Evolutionary conservation across 495 filamentous ascomycete species (phyloP), one percentile per base, ranked within the genome.

Genomic region (Aspergillus affinis): DNA sequence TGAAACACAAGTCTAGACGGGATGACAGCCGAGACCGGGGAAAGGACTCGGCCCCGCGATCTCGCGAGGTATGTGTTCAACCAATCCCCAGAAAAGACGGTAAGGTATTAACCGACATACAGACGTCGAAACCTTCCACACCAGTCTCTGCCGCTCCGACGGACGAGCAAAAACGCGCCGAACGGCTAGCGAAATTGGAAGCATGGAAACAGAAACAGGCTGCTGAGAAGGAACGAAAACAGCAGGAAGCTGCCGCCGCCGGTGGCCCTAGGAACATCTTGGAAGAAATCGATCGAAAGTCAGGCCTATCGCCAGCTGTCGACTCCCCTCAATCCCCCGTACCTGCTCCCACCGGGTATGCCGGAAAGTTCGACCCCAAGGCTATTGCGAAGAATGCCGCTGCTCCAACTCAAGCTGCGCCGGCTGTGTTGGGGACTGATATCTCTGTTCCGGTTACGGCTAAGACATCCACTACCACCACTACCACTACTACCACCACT

Each of bases 141-240:
- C 78, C 88, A 59, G 75, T 79, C 44, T 69, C 81, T 53, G 66
- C 82, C 55, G 74, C 78, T 30, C 84, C 84, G 65, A 84, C 88
- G 18, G 91, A 93, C 60, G 89, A 89, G 56, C 88, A 94, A 46
- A 93, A 94, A 69, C 90, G 92, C 67, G 89, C 86, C 49, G 90
- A 95, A 69, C 79, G 90, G 53, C 80, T 93, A 36, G 90, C 92
- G 29, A 93, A 92, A 61, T 71, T 96, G 32, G 90, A 93, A 71
- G 90, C 91, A 62, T 96, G 92, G 92, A 96, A 95, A 72, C 86
- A 89, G 70, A 94, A 95, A 65, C 88, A 91, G 61, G 84, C 84
- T 18, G 91, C 90, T 44, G 85, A 92, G 65, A 88, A 89, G 63
- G 89, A 89, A 66, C 82, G 82, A 51, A 92, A 91, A 65, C 86